Evolutionary conservation across 139 green algal genomes (phyloP), one percentile per base, ranked within the genome.

Genomic region (Tetraselmis striata): DNA sequence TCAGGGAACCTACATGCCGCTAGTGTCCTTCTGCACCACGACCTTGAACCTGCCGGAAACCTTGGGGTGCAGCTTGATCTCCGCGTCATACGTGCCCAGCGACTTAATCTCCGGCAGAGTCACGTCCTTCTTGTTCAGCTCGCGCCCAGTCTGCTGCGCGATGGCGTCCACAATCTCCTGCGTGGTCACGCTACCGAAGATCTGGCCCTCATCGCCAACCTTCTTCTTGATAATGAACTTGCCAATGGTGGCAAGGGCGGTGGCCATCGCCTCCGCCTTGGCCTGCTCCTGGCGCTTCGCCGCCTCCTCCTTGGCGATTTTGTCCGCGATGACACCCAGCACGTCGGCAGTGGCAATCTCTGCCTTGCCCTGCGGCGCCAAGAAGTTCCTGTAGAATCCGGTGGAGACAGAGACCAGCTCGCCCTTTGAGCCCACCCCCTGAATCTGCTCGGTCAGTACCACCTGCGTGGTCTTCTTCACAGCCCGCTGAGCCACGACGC

Each of bases 211-310:
- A 29, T 96, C 93, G 76, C 94, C 94, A 31, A 86, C 84, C 88
- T 96, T 97, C 92, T 98, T 98, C 82, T 95, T 95, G 76, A 98
- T 91, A 0, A 91, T 83, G 84, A 98, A 97, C 85, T 98, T 98
- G 86, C 94, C 93, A 32, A 98, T 98, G 31, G 94, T 93, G 23
- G 75, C 31, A 78, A 94, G 87, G n/a, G 95, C 93, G 29, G 91
- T 92, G 24, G 91, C 90, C 85, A 94, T 93, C 1, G 87, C 90
- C 77, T 93, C 84, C 1, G 82, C 88, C 30, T 81, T 88, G 26
- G 88, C 88, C 84, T 87, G 89, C 79, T 82, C 84, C 81, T 83
- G 77, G 11, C 91, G 89, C 87, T 94, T 89, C 24, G 89, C 90
- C 84, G 94, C 94, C 83, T 91, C 89, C 86, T 97, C 89, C 76